Base-by-base conservation (phyloP, 208 protist species). In the Leptomonas pyrrhocoris region DNA sequence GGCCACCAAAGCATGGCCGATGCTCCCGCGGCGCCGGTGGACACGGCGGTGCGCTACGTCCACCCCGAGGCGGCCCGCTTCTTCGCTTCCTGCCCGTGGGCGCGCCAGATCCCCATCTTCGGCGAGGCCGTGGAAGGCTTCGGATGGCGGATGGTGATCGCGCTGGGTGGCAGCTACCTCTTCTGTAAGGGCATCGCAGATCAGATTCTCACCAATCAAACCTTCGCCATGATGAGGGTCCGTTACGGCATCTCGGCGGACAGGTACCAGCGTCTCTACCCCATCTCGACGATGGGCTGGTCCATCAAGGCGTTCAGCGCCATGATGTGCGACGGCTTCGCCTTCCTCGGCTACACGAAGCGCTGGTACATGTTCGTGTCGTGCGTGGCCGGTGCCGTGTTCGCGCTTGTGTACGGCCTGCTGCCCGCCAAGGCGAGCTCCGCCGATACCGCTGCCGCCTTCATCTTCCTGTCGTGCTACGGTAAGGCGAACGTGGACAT, bases 401-500 rank as follows among this genome's bases (percentile, higher is more conserved):
- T 81, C 42, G 81, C 79, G 27, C 40, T 92, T 30, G 73, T 53
- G 16, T 86, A 77, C 64, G 85, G 77, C 13, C 50, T 86, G 12
- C 74, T 92, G 23, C 85, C 88, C 23, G 60, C 61, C 23, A 80
- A 69, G 57, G 18, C 19, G 4, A 63, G 67, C 5, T 82, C 77
- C 36, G 85, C 77, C 42, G 46, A 81, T 25, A 61, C 55, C 8
- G 85, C 71, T 25, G 80, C 60, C 27, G 81, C 66, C 15, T 77
- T 94, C 43, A 68, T 89, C 64, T 91, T 91, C 58, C 60, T 91
- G 23, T 79, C 70, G 38, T 64, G 57, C 42, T 90, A 73, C 56
- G 72, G 77, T 38, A 89, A 86, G 70, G 80, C 83, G 27, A 88
- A 86, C 61, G 76, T 94, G 51, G 88, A 94, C 68, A 91, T 92